phyloP scores from a whole-genome alignment of 2,329 filamentous ascomycete genomes.

The Chaetomiaceae sp. region DNA sequence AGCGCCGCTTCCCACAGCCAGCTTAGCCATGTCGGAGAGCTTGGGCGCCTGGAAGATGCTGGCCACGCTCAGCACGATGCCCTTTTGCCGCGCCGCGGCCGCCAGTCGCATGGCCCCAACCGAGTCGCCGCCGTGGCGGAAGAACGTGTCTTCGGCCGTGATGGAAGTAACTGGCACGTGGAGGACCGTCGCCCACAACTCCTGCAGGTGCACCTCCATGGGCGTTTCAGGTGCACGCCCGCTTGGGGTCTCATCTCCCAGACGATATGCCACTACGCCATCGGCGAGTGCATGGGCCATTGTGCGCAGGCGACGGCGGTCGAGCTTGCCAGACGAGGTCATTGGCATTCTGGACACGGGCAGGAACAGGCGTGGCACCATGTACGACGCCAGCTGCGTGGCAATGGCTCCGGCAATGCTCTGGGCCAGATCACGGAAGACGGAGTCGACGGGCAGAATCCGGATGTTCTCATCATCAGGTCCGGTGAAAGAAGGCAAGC shows the following conservation, averaged over 20 bases:
- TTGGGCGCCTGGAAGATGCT: slow-evolving; percentile 20
- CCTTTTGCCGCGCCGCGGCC: slow-evolving; percentile 26
- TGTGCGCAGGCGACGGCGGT: slow-evolving; percentile 17
- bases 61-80: slow-evolving; percentile 19
- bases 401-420: slow-evolving; percentile 18
- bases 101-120: slow-evolving; percentile 39
- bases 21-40: slow-evolving; percentile 24
- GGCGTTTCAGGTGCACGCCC: slow-evolving; percentile 26
- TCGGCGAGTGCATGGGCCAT: slow-evolving; percentile 10
- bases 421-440: slow-evolving; percentile 8
- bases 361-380: slow-evolving; percentile 23
- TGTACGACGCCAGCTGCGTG: slow-evolving; percentile 26
- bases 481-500: slow-evolving; percentile 6
- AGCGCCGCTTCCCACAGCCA: not conserved
- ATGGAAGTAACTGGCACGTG: slow-evolving; percentile 11
- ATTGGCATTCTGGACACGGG: slow-evolving; percentile 25
- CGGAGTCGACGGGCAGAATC: slow-evolving; percentile 15
- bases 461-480: slow-evolving; percentile 17
- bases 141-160: slow-evolving; percentile 29
- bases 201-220: slow-evolving; percentile 39
- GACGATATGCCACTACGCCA: slow-evolving; percentile 16
- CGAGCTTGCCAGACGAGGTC: slow-evolving; percentile 22
- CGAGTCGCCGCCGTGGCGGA: slow-evolving; percentile 32
- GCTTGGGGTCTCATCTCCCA: slow-evolving; percentile 22
- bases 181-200: slow-evolving; percentile 38